Evolutionary conservation across 495 filamentous ascomycete species (phyloP), one percentile per base, ranked within the genome.

Genomic region (Trichocladium antarcticum): DNA sequence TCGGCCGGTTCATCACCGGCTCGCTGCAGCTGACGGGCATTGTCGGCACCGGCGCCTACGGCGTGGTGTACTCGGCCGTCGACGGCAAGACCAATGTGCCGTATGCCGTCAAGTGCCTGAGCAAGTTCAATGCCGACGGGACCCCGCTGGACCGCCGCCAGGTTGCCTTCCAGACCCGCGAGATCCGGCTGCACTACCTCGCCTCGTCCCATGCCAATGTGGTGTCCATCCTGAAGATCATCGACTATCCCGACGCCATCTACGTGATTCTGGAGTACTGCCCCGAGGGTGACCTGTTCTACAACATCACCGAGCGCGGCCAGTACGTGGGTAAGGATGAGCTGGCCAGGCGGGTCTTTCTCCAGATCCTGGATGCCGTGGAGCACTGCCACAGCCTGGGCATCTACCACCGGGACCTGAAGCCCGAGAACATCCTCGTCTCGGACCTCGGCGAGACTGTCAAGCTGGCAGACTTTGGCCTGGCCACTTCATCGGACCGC

Each of bases 241-340:
- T 96, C 75, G 89, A 96, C 67, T 82, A 82, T 58, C 71, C 77
- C 46, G 89, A 97, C 67, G 95, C 89, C 74, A 94, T 87, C 54
- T 97, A 86, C 71, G 93, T 99, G 57, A 83, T 99, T 44, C 78
- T 99, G 65, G 92, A 99, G 67, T 97, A 85, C 67, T 97, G 92
- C 68, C 87, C 90, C 9, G 92, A 99, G 66, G 92, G 92, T 54
- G 92, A 99, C 68, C 71, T 99, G 45, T 99, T 99, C 68, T 82
- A 82, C 58, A 95, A 86, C 64, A 99, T 99, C 67, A 97, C 93
- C 45, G 92, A 99, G 64, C 79, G 84, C 58, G 84, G 87, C 54
- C 82, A 85, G 58, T 99, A 90, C 69, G 81, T 95, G 49, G 86
- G 87, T 64, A 90, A 95, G 72, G 93, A 99, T 69, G 69, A 75